A percentile compares a stretch with the other conserved stretches of the same genome.
phyloP scores from a whole-genome alignment of 2,329 filamentous ascomycete species.

The Didymella arachidicola region DNA sequence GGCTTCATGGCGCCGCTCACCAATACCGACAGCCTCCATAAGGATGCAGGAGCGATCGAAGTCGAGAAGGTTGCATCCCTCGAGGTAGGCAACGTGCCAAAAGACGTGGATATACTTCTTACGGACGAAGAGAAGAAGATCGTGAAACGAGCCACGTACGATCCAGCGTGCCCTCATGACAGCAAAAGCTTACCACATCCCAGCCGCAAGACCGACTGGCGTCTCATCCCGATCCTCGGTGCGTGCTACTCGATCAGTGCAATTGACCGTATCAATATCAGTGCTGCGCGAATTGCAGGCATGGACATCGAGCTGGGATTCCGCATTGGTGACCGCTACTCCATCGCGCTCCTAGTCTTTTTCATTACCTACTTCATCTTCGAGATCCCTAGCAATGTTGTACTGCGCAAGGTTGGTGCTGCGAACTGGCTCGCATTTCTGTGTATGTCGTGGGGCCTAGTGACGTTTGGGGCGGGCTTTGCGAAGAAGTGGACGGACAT shows the following conservation, averaged over 20 bases:
- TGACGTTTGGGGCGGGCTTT: slow-evolving; percentile 29
- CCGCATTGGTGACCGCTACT: slow-evolving; percentile 55
- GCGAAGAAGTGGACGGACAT: slow-evolving; percentile 30
- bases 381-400: slow-evolving; percentile 61
- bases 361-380: slow-evolving; percentile 62
- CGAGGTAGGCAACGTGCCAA: slow-evolving; percentile 14
- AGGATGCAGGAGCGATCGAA: slow-evolving; percentile 31
- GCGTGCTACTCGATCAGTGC: slow-evolving; percentile 34
- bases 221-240: slow-evolving; percentile 40
- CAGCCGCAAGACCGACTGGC: slow-evolving; percentile 41
- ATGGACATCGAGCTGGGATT: slow-evolving; percentile 57
- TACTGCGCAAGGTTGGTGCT: slow-evolving; percentile 51
- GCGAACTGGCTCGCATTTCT: slow-evolving; percentile 35
- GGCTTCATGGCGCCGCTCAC: slow-evolving; percentile 11
- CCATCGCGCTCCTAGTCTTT: slow-evolving; percentile 60
- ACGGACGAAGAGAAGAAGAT: background rate
- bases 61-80: slow-evolving; percentile 26
- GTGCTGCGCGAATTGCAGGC: slow-evolving; percentile 51
- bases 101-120: background rate
- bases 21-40: slow-evolving; percentile 15
- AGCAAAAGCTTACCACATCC: slow-evolving; percentile 6
- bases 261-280: slow-evolving; percentile 31
- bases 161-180: background rate
- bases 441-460: slow-evolving; percentile 32
- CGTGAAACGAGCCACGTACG: background rate